A percentile compares a stretch with the other conserved stretches of the same genome.
Conservation (phyloP, 495 filamentous ascomycete genomes). For the Aspergillus nanangensis region DNA sequence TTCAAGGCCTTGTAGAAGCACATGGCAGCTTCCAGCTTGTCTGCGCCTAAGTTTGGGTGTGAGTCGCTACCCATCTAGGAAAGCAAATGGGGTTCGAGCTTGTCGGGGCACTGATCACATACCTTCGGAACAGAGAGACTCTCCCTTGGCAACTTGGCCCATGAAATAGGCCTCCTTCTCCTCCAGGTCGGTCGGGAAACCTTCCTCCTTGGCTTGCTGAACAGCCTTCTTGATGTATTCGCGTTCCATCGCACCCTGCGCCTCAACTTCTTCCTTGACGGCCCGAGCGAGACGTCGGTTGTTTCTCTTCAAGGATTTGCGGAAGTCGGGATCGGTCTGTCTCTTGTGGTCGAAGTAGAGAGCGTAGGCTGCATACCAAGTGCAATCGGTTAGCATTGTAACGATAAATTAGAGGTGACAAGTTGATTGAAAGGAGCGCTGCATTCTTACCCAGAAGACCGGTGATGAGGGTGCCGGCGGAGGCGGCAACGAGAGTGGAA, state of each 20-base stretch:
- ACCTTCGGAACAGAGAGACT: slow-evolving; percentile 70
- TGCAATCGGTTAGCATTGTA: slow-evolving; percentile 11
- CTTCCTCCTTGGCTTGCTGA: slow-evolving; percentile 76
- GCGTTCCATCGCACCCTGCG: slow-evolving; percentile 62
- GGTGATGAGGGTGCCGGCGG: slow-evolving; percentile 67
- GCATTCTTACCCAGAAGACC: slow-evolving; percentile 65
- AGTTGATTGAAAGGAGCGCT: background rate
- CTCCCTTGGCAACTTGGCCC: slow-evolving; percentile 84
- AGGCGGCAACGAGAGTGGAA: slow-evolving; percentile 67
- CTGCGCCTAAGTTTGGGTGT: slow-evolving; percentile 49
- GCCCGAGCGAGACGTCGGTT: slow-evolving; percentile 69
- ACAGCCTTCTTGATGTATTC: slow-evolving; percentile 67
- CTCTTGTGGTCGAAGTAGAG: slow-evolving; percentile 94
- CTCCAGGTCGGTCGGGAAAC: slow-evolving; percentile 84
- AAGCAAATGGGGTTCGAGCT: background rate
- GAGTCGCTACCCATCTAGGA: slow-evolving; percentile 10
- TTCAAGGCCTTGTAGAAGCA: slow-evolving; percentile 98
- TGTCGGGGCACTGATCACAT: slow-evolving; percentile 19
- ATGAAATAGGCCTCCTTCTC: slow-evolving; percentile 94
- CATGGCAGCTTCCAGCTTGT: slow-evolving; percentile 78
- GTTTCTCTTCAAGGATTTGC: slow-evolving; percentile 77
- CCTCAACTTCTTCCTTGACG: slow-evolving; percentile 73
- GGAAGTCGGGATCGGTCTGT: slow-evolving; percentile 80
- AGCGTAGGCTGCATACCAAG: slow-evolving; percentile 56
- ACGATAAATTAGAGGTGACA: background rate